Evolutionary conservation across 768 basidiomycete species (phyloP).

Genomic region (Russula brevipes): DNA sequence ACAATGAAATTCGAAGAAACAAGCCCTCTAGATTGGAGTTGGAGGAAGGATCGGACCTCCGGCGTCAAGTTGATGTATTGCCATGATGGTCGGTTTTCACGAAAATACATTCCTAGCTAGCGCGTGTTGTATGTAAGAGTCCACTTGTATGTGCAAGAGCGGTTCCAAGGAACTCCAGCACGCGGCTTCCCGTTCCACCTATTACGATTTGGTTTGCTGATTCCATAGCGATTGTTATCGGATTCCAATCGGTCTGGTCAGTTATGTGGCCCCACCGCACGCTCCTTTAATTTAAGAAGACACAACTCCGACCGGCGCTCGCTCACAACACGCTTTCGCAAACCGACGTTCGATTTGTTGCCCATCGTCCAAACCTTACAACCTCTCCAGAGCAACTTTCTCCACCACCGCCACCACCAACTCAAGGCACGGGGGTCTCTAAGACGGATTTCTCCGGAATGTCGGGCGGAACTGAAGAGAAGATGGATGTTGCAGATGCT

Average conservation of each 20-base stretch:
- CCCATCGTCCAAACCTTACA: neutral
- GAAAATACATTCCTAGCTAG: constrained; percentile 29
- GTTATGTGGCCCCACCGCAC: too few relatives aligned
- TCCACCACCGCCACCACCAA: neutral
- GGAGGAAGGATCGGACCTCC: constrained; percentile 1
- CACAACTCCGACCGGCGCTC: constrained; percentile 5
- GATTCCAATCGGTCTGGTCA: constrained; percentile 9
- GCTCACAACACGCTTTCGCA: too few relatives aligned
- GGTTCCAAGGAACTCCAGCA: neutral
- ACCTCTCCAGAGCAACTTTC: neutral
- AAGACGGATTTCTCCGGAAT: neutral
- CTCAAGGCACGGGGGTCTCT: neutral
- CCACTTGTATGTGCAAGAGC: neutral
- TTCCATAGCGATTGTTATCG: constrained; percentile 16
- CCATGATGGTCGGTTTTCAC: neutral
- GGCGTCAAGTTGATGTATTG: constrained; percentile 29
- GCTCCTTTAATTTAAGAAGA: neutral
- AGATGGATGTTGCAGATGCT: neutral
- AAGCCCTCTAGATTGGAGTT: constrained; percentile 19
- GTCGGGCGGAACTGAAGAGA: constrained; percentile 1
- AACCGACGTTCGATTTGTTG: too few relatives aligned
- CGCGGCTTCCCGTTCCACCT: neutral
- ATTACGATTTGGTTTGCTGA: neutral
- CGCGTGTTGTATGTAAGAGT: neutral
- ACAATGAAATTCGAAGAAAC: constrained; percentile 51